Percentiles rank a stretch among this genome's conserved stretches.
Evolutionary conservation across 441 rosid species (phyloP).

Genomic region (Biscutella auriculata): DNA sequence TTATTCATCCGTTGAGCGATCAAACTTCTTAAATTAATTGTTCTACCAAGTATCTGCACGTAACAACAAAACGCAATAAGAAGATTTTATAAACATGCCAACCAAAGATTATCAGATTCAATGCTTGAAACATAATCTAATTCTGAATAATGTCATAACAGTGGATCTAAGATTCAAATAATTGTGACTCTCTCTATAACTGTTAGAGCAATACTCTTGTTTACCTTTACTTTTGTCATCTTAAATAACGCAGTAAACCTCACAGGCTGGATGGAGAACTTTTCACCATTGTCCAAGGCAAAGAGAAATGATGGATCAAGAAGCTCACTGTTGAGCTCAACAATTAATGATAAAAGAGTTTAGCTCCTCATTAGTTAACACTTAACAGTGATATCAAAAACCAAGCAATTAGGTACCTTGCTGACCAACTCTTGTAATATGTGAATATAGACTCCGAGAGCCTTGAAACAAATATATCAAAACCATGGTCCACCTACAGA

Average conservation of each 20-base stretch:
- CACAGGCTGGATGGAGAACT: constrained; percentile 81
- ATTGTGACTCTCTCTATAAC: background rate
- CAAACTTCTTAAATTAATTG: constrained; percentile 80
- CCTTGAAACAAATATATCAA: constrained; percentile 85
- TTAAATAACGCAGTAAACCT: constrained; percentile 74
- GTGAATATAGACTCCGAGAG: constrained; percentile 80
- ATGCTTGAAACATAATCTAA: background rate
- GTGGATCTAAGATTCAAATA: background rate
- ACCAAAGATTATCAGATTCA: background rate
- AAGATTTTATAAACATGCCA: constrained; percentile 13
- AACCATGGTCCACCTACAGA: constrained; percentile 92
- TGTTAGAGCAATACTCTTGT: background rate
- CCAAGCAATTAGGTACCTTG: constrained; percentile 46
- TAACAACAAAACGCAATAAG: constrained; percentile 16
- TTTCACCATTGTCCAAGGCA: constrained; percentile 91
- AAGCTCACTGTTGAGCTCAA: constrained; percentile 52
- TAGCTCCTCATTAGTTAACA: constrained; percentile 13
- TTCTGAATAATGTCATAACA: constrained; percentile 3
- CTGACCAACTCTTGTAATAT: constrained; percentile 98
- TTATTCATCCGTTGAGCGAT: constrained; percentile 86
- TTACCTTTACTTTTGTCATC: constrained; percentile 96
- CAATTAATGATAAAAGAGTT: constrained; percentile 17
- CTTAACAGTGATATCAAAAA: constrained; percentile 7
- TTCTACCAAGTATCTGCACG: constrained; percentile 89
- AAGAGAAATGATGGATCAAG: constrained; percentile 98